Base-by-base conservation (phyloP, 331 rosid species). In the Erythrophleum ivorense region DNA sequence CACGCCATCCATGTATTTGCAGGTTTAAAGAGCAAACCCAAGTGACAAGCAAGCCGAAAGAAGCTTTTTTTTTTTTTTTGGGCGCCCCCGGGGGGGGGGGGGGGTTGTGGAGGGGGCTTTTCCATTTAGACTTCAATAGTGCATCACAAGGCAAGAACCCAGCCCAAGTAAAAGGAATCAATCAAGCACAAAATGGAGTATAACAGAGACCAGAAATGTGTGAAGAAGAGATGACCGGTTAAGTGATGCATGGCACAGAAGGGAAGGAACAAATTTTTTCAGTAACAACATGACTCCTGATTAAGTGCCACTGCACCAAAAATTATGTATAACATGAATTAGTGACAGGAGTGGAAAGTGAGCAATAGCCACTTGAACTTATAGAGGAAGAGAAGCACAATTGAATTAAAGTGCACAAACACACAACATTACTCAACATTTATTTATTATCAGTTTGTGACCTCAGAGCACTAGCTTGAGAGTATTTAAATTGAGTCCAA, bases 151-250 rank as follows among this genome's bases (percentile, higher is more conserved):
- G 12, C 12, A 36, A 64, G 24, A 14, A 64, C 48, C 70, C 72
- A 66, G 31, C 72, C 31, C 72, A 66, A 41, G 15, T 41, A 34
- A 3, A n/a, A 68, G 34, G 34, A 68, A 19, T 41, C 15, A n/a
- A 68, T 41, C 6, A n/a, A 68, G 73, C 14, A 76, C 57, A 31
- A 65, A 41, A 53, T 7, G 12, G 13, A 74, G 41, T 5, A 40
- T 29, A 31, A 29, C 68, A 65, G 52, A 64, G 18, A 73, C 57
- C 69, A 43, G 34, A 43, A 66, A 54, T 43, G 34, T 13, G 52
- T 40, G 50, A 50, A 73, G 64, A 24, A 55, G 52, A 77, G 80
- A 74, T 60, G 18, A 34, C 40, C 53, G 40, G 67, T 3, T 13
- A 63, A 53, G 29, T 24, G 66, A 73, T 63, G 7, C 64, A 65